Percentiles rank a stretch among this genome's conserved stretches.
Conservation (phyloP, 1,284 basidiomycete genomes). For the Cutaneotrichosporon sp. region DNA sequence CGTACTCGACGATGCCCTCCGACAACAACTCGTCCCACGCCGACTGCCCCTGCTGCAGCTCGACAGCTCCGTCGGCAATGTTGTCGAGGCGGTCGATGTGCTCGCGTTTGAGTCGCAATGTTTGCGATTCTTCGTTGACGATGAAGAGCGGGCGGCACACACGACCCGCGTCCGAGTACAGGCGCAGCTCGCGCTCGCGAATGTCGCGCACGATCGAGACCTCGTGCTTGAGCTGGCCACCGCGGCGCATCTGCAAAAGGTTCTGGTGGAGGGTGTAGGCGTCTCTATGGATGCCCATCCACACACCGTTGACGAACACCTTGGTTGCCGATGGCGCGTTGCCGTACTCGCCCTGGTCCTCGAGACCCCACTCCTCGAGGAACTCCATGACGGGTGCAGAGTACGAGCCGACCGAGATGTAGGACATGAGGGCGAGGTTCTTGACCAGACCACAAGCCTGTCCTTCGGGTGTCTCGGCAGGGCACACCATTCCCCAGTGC, state of each 20-base stretch:
- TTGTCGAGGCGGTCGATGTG: slow-evolving; percentile 64
- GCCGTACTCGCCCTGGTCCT: slow-evolving; percentile 86
- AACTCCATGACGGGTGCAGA: slow-evolving; percentile 98
- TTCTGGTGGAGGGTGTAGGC: slow-evolving; percentile 90
- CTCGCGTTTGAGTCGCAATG: slow-evolving; percentile 78
- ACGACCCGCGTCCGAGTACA: slow-evolving; percentile 96
- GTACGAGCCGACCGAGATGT: slow-evolving; percentile 95
- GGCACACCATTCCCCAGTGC: slow-evolving; percentile 99
- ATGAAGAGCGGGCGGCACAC: slow-evolving; percentile 97
- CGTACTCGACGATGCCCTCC: slow-evolving; percentile 85
- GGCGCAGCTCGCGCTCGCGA: slow-evolving; percentile 86
- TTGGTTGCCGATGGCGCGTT: slow-evolving; percentile 86
- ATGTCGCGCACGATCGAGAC: slow-evolving; percentile 98
- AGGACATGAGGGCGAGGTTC: slow-evolving; percentile 96
- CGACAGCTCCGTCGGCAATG: slow-evolving; percentile 56
- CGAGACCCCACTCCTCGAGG: slow-evolving; percentile 96
- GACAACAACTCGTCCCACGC: slow-evolving; percentile 86
- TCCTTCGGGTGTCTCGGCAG: slow-evolving; percentile 98
- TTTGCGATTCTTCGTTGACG: slow-evolving; percentile 82
- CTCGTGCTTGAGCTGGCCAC: slow-evolving; percentile 94
- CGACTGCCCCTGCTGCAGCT: slow-evolving; percentile 60
- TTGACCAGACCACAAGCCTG: slow-evolving; percentile 99
- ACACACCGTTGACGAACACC: slow-evolving; percentile 99
- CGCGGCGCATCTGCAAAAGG: slow-evolving; percentile 86
- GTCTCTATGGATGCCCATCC: slow-evolving; percentile 99